Conservation (phyloP, 2,329 filamentous ascomycete species). For the Teratosphaeria nubilosa region DNA sequence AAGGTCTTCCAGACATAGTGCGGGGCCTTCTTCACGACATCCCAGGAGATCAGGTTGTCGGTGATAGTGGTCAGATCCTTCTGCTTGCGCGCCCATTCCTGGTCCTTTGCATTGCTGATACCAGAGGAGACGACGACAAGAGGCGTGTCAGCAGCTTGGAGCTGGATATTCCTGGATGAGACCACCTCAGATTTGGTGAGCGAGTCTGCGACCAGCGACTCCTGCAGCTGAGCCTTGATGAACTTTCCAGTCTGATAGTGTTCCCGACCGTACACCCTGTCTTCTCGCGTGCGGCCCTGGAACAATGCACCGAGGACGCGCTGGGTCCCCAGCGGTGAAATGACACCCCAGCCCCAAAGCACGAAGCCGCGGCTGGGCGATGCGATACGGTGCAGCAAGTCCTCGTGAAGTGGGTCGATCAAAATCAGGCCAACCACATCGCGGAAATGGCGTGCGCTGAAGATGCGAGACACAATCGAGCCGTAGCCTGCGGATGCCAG, state of each 20-base stretch:
- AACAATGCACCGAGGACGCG: slow-evolving; percentile 72
- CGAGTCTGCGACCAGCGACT: slow-evolving; percentile 76
- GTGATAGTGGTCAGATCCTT: slow-evolving; percentile 74
- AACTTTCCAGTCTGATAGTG: slow-evolving; percentile 72
- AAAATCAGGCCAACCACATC: slow-evolving; percentile 71
- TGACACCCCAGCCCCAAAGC: slow-evolving; percentile 75
- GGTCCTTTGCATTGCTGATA: slow-evolving; percentile 53
- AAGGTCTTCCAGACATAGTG: slow-evolving; percentile 75
- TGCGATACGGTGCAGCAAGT: slow-evolving; percentile 61
- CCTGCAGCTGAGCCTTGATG: slow-evolving; percentile 85
- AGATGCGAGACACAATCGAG: slow-evolving; percentile 81
- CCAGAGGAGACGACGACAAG: slow-evolving; percentile 78
- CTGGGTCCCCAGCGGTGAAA: slow-evolving; percentile 80
- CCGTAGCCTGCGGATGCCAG: slow-evolving; percentile 79
- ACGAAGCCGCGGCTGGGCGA: slow-evolving; percentile 63
- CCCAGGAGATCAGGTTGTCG: slow-evolving; percentile 69
- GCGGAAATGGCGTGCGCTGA: slow-evolving; percentile 69
- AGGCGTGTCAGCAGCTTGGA: slow-evolving; percentile 66
- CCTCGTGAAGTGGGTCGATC: slow-evolving; percentile 83
- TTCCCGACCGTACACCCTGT: slow-evolving; percentile 73
- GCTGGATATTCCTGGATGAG: slow-evolving; percentile 73
- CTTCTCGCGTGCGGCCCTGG: slow-evolving; percentile 65
- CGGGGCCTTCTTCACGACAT: slow-evolving; percentile 73
- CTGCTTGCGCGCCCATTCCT: slow-evolving; percentile 74
- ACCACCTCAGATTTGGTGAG: slow-evolving; percentile 75